Evolutionary conservation across 1,284 basidiomycete genomes (phyloP), one percentile per base, ranked within the genome.

Genomic region (Takashimella tepidaria): DNA sequence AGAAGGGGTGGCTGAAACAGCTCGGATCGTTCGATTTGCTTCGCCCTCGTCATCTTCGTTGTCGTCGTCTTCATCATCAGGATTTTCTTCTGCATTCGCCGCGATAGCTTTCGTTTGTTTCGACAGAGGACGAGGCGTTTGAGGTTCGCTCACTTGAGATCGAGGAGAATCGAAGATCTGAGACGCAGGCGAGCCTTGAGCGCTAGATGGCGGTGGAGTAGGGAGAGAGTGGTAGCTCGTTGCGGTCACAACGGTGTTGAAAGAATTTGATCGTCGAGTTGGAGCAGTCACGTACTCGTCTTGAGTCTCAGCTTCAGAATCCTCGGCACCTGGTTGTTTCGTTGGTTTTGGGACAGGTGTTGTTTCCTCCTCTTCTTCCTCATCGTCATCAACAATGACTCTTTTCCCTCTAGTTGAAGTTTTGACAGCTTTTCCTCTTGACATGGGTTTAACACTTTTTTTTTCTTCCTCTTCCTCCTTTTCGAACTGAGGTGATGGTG

Each of bases 361-460:
- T 24, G 61, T 56, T n/a, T 50, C 44, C 26, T 59, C 58, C 8
- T 59, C 58, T 6, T 64, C 62, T n/a, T n/a, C n/a, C n/a, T n/a
- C n/a, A n/a, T n/a, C n/a, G n/a, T n/a, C n/a, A 40, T 58, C 57
- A 23, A 58, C 43, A 5, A 57, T 45, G 6, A 43, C 25, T 42
- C 52, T 58, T 50, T 57, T 53, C 26, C 41, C 48, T 23, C 40
- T 49, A 4, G 13, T 10, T 8, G 13, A 13, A n/a, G 40, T 31
- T 25, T 51, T 54, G n/a, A 25, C 22, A n/a, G 40, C 47, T 25
- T 51, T 54, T 19, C 31, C 22, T 41, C 41, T 42, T 21, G 54
- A 22, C 20, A 40, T 41, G 5, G 51, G 48, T 45, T 53, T 53
- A 24, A 52, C 43, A 11, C 42, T 47, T 25, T 51, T 44, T 41